Evolutionary conservation across 2,329 filamentous ascomycete species (phyloP).

Genomic region (Nemania serpens): DNA sequence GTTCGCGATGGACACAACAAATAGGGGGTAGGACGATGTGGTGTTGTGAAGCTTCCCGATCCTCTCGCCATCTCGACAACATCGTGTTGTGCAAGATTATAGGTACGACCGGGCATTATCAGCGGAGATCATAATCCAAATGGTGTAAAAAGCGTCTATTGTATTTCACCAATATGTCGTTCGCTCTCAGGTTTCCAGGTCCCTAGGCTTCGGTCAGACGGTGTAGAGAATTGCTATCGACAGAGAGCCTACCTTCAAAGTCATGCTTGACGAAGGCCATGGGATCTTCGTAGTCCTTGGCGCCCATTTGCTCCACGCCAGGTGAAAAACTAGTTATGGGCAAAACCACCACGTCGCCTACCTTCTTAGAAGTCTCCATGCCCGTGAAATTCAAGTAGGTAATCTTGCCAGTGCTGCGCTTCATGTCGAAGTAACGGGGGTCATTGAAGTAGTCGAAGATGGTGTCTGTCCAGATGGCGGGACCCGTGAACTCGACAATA

Average conservation of each 20-base stretch:
- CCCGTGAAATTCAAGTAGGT: constrained; percentile 89
- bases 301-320: constrained; percentile 90
- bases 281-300: constrained; percentile 83
- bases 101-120: constrained; percentile 1
- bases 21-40: not conserved
- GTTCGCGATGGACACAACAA: not conserved
- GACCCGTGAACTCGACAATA: constrained; percentile 93
- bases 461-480: constrained; percentile 90
- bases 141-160: constrained; percentile 33
- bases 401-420: constrained; percentile 70
- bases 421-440: constrained; percentile 82
- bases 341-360: constrained; percentile 90
- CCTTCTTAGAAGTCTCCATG: constrained; percentile 79
- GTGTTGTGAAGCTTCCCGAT: not conserved
- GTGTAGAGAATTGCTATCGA: not conserved
- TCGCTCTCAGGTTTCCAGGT: constrained; percentile 77
- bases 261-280: constrained; percentile 98
- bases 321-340: constrained; percentile 98
- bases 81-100: constrained; percentile 1
- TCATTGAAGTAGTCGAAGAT: constrained; percentile 96
- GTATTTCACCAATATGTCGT: constrained; percentile 66
- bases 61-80: not conserved
- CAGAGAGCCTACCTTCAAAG: constrained; percentile 75
- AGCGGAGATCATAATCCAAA: constrained; percentile 26
- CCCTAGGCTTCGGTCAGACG: constrained; percentile 51